These are phyloP conservation scores for Clonostachys sp. DNA, from an alignment of 2,329 filamentous ascomycete species.

Conservation along the genomic window DNA sequence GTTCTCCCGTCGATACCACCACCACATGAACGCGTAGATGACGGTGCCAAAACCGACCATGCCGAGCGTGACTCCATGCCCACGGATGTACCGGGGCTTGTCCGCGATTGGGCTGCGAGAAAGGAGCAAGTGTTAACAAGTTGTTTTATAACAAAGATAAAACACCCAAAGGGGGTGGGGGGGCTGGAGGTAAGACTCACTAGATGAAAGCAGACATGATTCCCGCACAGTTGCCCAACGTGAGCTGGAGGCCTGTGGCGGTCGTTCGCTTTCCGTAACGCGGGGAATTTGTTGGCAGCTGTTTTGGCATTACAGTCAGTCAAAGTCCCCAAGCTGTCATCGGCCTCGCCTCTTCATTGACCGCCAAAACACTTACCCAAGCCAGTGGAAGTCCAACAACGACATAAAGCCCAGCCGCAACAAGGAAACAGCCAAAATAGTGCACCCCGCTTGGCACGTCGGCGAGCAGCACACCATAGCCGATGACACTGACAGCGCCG, in stretches of 20 bases:
- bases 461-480: constrained; percentile 65
- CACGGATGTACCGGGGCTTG: constrained; percentile 52
- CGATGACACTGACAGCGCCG: constrained; percentile 57
- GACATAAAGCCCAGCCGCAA: constrained; percentile 68
- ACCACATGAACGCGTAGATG: constrained; percentile 50
- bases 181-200: constrained; percentile 13
- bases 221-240: constrained; percentile 64
- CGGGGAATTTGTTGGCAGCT: constrained; percentile 62
- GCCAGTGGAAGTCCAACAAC: constrained; percentile 51
- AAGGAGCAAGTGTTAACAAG: background rate
- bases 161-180: background rate
- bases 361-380: constrained; percentile 30
- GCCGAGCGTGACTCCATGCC: constrained; percentile 56
- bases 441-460: constrained; percentile 56
- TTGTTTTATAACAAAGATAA: too few relatives aligned
- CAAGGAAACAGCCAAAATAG: constrained; percentile 73
- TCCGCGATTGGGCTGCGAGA: constrained; percentile 33
- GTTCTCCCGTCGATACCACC: constrained; percentile 45
- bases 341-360: too few relatives aligned
- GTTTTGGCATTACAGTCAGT: background rate
- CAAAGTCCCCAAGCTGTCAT: background rate
- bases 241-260: constrained; percentile 67
- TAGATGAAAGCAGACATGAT: constrained; percentile 71
- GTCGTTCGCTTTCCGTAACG: constrained; percentile 74
- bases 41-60: constrained; percentile 50